These are phyloP conservation scores for Xylaria venustula DNA, from an alignment of 495 filamentous ascomycete genomes.

Conservation along the genomic window DNA sequence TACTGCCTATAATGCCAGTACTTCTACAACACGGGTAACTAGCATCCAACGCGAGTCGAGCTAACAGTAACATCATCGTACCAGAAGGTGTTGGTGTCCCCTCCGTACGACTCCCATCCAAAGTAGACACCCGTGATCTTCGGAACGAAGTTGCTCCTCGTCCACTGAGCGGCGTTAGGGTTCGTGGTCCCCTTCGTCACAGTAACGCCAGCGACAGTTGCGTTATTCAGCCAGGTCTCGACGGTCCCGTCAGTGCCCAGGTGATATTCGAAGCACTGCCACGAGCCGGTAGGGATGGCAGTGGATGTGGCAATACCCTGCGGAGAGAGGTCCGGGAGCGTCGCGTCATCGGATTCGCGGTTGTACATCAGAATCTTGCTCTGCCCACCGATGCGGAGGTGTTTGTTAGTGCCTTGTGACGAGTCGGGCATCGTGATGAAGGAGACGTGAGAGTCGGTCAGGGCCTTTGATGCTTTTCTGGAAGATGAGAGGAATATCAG, in stretches of 20 bases:
- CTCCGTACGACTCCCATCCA: slow-evolving; percentile 60
- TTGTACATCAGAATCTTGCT: slow-evolving; percentile 59
- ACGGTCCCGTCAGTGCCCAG: slow-evolving; percentile 53
- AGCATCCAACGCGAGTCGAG: slow-evolving; percentile 49
- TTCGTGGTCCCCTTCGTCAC: slow-evolving; percentile 42
- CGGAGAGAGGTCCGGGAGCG: slow-evolving; percentile 57
- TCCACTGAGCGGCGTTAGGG: slow-evolving; percentile 51
- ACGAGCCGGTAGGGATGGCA: slow-evolving; percentile 45
- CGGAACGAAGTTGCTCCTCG: slow-evolving; percentile 43
- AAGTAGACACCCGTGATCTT: slow-evolving; percentile 56
- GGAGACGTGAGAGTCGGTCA: slow-evolving; percentile 54
- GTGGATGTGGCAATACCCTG: slow-evolving; percentile 52
- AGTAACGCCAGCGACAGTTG: slow-evolving; percentile 49
- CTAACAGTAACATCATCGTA: slow-evolving; percentile 53
- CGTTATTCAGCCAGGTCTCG: slow-evolving; percentile 57
- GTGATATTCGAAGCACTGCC: slow-evolving; percentile 60
- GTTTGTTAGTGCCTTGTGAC: slow-evolving; percentile 51
- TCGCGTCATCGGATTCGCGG: slow-evolving; percentile 60
- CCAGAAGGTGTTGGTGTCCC: slow-evolving; percentile 58
- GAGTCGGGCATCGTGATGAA: slow-evolving; percentile 63
- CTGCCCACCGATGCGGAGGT: slow-evolving; percentile 59
- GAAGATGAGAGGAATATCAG: slow-evolving; percentile 23
- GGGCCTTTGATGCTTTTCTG: slow-evolving; percentile 52
- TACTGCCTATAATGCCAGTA: background rate
- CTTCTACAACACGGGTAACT: background rate